Conservation (phyloP, 208 protist genomes). For the Trypanosoma congolense region DNA sequence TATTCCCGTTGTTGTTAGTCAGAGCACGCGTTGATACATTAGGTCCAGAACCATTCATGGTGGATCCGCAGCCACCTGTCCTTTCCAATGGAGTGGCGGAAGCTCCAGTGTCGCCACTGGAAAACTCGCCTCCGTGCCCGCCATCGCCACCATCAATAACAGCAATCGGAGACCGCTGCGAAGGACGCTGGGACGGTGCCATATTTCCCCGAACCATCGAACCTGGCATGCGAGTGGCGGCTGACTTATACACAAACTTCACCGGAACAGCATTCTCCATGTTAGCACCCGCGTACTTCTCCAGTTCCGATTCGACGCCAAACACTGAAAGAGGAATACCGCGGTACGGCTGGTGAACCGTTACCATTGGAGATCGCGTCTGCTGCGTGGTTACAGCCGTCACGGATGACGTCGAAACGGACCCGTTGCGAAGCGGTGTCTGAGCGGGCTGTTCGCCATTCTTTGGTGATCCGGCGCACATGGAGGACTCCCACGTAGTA, state of each 20-base stretch:
- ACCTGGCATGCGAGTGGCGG: neutral
- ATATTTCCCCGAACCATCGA: neutral
- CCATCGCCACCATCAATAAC: conserved; percentile 10
- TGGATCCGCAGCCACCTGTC: neutral
- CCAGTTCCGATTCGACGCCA: conserved; percentile 23
- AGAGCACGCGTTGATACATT: conserved; percentile 1
- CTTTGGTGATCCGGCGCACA: conserved; percentile 5
- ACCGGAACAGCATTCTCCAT: conserved; percentile 19
- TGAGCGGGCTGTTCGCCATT: neutral
- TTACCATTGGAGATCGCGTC: conserved; percentile 16
- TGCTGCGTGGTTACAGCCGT: conserved; percentile 2
- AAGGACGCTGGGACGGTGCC: neutral
- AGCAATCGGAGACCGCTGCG: conserved; percentile 24
- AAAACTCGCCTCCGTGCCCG: conserved; percentile 1
- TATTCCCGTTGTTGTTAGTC: conserved; percentile 15
- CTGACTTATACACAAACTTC: conserved; percentile 17
- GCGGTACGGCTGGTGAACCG: conserved; percentile 21
- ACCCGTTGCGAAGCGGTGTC: conserved; percentile 2
- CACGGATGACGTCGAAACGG: neutral
- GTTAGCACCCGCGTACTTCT: conserved; percentile 15
- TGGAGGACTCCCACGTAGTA: conserved; percentile 2
- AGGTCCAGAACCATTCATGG: neutral
- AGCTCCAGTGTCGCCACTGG: neutral
- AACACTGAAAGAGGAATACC: conserved; percentile 17
- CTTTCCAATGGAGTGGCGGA: conserved; percentile 1